phyloP scores from a whole-genome alignment of 2,329 filamentous ascomycete genomes.

The Pestalotiopsis sp. region DNA sequence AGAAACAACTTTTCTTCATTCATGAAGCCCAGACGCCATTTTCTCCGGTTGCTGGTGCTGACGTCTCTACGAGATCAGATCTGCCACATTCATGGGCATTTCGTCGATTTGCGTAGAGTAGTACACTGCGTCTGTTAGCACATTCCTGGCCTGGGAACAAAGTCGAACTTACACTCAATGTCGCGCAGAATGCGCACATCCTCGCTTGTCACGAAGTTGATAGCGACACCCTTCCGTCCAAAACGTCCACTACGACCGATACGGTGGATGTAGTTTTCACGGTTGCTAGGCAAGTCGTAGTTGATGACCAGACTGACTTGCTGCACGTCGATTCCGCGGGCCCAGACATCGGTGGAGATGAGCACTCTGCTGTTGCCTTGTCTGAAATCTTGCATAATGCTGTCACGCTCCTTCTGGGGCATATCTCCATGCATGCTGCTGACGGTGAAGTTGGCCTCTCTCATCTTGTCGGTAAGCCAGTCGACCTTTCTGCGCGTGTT shows the following conservation, averaged over 20 bases:
- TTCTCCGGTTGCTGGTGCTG: neutral
- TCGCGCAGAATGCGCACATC: slow-evolving; percentile 97
- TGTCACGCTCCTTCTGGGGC: slow-evolving; percentile 97
- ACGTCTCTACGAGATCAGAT: slow-evolving; percentile 52
- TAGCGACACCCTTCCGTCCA: slow-evolving; percentile 96
- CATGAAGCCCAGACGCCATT: neutral
- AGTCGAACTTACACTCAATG: slow-evolving; percentile 75
- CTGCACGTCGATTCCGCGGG: slow-evolving; percentile 97
- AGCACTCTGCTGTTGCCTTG: slow-evolving; percentile 95
- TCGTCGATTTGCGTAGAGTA: slow-evolving; percentile 97
- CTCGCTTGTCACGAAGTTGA: slow-evolving; percentile 99
- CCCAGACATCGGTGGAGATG: slow-evolving; percentile 98
- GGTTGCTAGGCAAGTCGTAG: slow-evolving; percentile 96
- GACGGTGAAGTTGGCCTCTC: slow-evolving; percentile 97
- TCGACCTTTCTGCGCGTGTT: slow-evolving; percentile 99
- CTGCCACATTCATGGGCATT: slow-evolving; percentile 95
- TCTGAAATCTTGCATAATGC: slow-evolving; percentile 98
- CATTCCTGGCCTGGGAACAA: neutral
- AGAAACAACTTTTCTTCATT: neutral
- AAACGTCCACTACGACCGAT: slow-evolving; percentile 96
- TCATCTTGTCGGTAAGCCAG: slow-evolving; percentile 99
- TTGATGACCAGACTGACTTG: slow-evolving; percentile 99
- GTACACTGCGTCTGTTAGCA: slow-evolving; percentile 62
- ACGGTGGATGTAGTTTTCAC: slow-evolving; percentile 99
- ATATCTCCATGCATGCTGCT: slow-evolving; percentile 99